Percentiles rank a stretch among this genome's conserved stretches.
These are phyloP conservation scores for Cnidoscolus chayamansa DNA, from an alignment of 441 rosid genomes.

Conservation along the genomic window DNA sequence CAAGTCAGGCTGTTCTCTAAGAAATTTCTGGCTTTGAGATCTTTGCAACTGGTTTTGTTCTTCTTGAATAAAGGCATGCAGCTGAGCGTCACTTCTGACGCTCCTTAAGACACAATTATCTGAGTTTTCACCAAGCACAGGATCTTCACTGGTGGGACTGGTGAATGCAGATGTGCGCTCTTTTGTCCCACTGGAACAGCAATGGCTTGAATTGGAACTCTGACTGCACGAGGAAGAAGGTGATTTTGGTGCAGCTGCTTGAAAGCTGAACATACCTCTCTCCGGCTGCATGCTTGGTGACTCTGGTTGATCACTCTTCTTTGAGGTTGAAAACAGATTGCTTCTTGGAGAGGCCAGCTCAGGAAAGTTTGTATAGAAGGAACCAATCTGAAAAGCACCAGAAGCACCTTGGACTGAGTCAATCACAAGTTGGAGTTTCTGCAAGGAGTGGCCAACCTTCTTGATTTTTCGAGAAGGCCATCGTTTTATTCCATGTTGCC, in stretches of 20 bases:
- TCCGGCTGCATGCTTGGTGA: conserved; percentile 28
- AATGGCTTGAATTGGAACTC: conserved; percentile 71
- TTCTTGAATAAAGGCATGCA: conserved; percentile 46
- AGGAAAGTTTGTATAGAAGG: conserved; percentile 67
- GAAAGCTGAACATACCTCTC: conserved; percentile 25
- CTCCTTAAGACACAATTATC: conserved; percentile 33
- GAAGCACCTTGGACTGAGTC: conserved; percentile 76
- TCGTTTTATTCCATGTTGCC: conserved; percentile 78
- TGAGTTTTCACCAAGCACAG: conserved; percentile 26
- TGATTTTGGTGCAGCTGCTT: conserved; percentile 39
- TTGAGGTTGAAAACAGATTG: conserved; percentile 32
- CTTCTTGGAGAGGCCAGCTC: conserved; percentile 52
- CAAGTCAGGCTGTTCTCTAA: conserved; percentile 30
- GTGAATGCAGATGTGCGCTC: conserved; percentile 31
- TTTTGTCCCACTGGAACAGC: conserved; percentile 59
- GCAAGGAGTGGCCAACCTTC: conserved; percentile 86
- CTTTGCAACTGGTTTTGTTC: conserved; percentile 34
- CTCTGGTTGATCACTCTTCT: conserved; percentile 32
- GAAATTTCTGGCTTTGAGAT: conserved; percentile 46
- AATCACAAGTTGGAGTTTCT: conserved; percentile 73
- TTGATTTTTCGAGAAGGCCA: conserved; percentile 96
- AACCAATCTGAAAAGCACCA: conserved; percentile 56
- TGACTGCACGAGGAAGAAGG: conserved; percentile 67
- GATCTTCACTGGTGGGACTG: conserved; percentile 30
- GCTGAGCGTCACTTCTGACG: conserved; percentile 45